Evolutionary conservation across 2,329 filamentous ascomycete genomes (phyloP), one percentile per base, ranked within the genome.

Genomic region (Bipolaris sorokiniana): DNA sequence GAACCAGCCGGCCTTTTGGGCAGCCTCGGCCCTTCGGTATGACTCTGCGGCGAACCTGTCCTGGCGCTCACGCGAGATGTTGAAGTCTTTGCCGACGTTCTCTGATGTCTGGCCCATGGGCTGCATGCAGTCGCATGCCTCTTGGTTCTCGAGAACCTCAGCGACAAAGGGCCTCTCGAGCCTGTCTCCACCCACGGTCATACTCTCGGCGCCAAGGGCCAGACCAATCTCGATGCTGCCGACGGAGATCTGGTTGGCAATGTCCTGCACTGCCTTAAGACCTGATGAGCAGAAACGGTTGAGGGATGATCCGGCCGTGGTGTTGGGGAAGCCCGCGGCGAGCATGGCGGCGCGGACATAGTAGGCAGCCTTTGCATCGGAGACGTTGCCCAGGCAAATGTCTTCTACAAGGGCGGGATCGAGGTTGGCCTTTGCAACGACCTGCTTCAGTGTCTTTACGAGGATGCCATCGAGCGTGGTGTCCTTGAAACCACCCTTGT

Each of bases 211-310:
- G 51, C 95, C 95, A 44, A 96, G 79, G 15, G 93, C 94, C 60
- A 99, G 82, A 68, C 95, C 95, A 63, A 96, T 78, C 58, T 96
- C 89, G 76, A 99, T 98, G 67, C 85, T 86, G 61, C 93, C 92
- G 48, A 82, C 80, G 56, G 83, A 77, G 77, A 99, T 97, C 75
- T 92, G 86, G 80, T 95, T 89, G 48, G 95, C 93, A 66, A 99
- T 96, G 73, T 97, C 92, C 78, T 96, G 93, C 5, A 93, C 91
- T 55, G 95, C 93, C 80, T 97, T 96, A 65, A 99, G 88, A 34
- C 95, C 95, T 0, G 93, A 97, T 36, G 92, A 96, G 84, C 95
- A 99, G 88, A 99, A 98, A 61, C 95, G 90, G 84, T 98, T 98
- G 56, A 96, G 84, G 41, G 90, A 88, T 41, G 86, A 93, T 63